Evolutionary conservation across 1,284 basidiomycete genomes (phyloP), one percentile per base, ranked within the genome.

Genomic region (Ustilago xerochloae): DNA sequence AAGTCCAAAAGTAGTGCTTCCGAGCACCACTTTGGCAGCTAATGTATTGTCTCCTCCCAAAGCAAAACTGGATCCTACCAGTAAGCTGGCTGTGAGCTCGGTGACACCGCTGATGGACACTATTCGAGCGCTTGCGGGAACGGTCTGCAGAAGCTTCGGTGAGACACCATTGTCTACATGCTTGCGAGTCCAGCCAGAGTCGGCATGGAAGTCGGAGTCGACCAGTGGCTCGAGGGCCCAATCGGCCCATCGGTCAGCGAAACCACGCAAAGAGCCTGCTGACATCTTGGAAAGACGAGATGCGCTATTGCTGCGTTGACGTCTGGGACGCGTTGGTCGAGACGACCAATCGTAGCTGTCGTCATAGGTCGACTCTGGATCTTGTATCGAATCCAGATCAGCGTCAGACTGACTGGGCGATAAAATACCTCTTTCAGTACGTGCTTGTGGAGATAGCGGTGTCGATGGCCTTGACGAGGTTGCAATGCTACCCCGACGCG

Each of bases 231-330:
- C 78, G 12, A 80, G 52, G 4, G 78, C 78, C 78, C 78, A 80
- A 33, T 80, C 78, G 12, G 76, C 70, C 78, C 78, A 80, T 12
- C 74, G 74, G 38, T 78, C 74, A 13, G 78, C 75, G 53, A 71
- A 78, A 20, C 71, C 75, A 39, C 70, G 72, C 32, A 71, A 51
- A 3, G 57, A 51, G 24, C 47, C 29, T 6, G 58, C 59, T 1
- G 66, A 63, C 71, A 68, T 63, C 30, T 46, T 61, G 36, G 51
- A 54, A 15, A 74, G 50, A 32, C 41, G 56, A 10, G 70, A 74
- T 0, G 57, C 61, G 38, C 71, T 77, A 43, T 63, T 68, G 48
- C 61, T 71, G 16, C 63, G 63, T 36, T 63, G 55, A 6, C 65
- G 53, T 15, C 26, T 62, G 6, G 65, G 55, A 3, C 39, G 49